Evolutionary conservation across 1,284 basidiomycete genomes (phyloP).

Genomic region (Cryptococcus sp.): DNA sequence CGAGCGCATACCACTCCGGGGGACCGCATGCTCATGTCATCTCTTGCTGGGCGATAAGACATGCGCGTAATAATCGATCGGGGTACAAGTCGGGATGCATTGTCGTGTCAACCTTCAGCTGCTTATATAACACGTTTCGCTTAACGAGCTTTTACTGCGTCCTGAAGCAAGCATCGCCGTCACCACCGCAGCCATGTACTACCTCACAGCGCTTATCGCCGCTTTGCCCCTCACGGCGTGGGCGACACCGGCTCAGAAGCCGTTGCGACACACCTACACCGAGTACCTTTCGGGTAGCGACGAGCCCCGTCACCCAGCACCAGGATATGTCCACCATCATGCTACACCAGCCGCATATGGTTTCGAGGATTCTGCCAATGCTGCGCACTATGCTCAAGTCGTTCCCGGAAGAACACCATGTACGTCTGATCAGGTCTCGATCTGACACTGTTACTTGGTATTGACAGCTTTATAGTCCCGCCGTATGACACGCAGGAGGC

Average conservation of each 20-base stretch:
- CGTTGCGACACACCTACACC: slow-evolving; percentile 11
- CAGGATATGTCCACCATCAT: slow-evolving; percentile 1
- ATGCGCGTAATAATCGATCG: no score
- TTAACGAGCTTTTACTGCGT: no score
- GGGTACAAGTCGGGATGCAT: no score
- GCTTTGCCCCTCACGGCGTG: not conserved
- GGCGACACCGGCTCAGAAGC: slow-evolving; percentile 2
- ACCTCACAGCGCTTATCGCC: not conserved
- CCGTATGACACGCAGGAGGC: slow-evolving; percentile 9
- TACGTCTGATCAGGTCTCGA: not conserved
- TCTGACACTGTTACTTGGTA: not conserved
- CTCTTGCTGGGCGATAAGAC: no score
- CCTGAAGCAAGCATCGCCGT: no score
- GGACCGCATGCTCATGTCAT: no score
- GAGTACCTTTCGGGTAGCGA: slow-evolving; percentile 16
- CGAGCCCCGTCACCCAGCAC: slow-evolving; percentile 13
- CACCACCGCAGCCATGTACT: not conserved
- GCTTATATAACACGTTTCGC: no score
- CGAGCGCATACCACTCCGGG: no score
- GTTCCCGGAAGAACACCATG: slow-evolving; percentile 3
- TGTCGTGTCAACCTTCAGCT: no score
- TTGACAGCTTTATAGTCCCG: slow-evolving; percentile 1
- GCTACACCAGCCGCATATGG: slow-evolving; percentile 5
- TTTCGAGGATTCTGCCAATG: slow-evolving; percentile 11
- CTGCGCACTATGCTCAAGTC: slow-evolving; percentile 8